Conservation (phyloP, 306 rosid genomes). For the Pyrus betulifolia region DNA sequence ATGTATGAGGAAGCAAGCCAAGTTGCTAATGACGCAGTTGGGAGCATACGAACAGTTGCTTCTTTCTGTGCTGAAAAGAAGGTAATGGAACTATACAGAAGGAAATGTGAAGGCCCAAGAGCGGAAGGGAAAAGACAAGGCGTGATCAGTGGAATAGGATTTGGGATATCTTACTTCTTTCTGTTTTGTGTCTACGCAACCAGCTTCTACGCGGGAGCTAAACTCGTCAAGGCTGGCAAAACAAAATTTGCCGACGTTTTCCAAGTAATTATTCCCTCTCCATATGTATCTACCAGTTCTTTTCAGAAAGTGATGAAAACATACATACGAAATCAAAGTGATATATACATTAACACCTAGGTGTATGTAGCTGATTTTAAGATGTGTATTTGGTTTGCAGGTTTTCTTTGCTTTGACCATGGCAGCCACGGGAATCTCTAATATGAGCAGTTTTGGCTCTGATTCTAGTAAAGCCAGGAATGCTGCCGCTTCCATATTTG, state of each 20-base stretch:
- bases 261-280: slow-evolving; percentile 29
- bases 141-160: slow-evolving; percentile 76
- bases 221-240: slow-evolving; percentile 40
- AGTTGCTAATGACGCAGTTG: slow-evolving; percentile 86
- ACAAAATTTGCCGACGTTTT: slow-evolving; percentile 55
- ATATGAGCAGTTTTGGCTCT: slow-evolving; percentile 47
- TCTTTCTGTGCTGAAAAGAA: slow-evolving; percentile 87
- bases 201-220: slow-evolving; percentile 79
- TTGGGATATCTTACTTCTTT: slow-evolving; percentile 64
- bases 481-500: slow-evolving; percentile 59
- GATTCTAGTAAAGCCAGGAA: slow-evolving; percentile 57
- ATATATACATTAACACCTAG: background rate
- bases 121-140: slow-evolving; percentile 64
- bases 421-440: slow-evolving; percentile 68
- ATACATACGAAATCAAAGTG: no score
- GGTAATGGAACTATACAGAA: slow-evolving; percentile 71
- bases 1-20: slow-evolving; percentile 93
- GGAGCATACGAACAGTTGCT: slow-evolving; percentile 83
- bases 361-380: background rate
- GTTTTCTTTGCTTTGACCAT: slow-evolving; percentile 77
- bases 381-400: slow-evolving; percentile 27
- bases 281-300: background rate
- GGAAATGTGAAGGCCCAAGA: slow-evolving; percentile 76
- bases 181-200: slow-evolving; percentile 61
- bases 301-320: background rate